A percentile compares a stretch with the other conserved stretches of the same genome.
Conservation (phyloP, 2,329 filamentous ascomycete species). For the Atkinsonella texensis region DNA sequence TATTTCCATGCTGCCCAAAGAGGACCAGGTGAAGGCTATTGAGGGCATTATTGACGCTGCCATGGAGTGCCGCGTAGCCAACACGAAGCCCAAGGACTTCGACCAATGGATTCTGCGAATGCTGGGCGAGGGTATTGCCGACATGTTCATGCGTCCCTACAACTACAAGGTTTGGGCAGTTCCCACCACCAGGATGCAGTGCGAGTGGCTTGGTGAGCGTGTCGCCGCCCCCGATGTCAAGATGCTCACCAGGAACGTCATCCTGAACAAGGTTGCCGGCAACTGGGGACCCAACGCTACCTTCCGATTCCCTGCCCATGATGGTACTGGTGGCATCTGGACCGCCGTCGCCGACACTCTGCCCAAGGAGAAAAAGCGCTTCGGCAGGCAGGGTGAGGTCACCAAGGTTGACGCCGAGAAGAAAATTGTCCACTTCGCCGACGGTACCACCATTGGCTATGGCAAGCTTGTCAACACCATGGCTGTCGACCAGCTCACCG, state of each 20-base stretch:
- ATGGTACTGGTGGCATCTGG: conserved; percentile 98
- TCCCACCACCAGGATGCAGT: conserved; percentile 99
- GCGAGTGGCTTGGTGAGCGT: conserved; percentile 94
- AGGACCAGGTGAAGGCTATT: conserved; percentile 89
- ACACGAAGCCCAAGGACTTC: conserved; percentile 89
- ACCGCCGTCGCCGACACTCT: conserved; percentile 90
- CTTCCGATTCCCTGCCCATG: conserved; percentile 93
- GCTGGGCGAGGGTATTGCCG: conserved; percentile 78
- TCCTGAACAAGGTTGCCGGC: conserved; percentile 89
- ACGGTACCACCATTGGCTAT: conserved; percentile 84
- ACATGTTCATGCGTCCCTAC: conserved; percentile 98
- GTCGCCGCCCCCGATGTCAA: conserved; percentile 95
- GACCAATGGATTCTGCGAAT: conserved; percentile 97
- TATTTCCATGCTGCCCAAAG: conserved; percentile 94
- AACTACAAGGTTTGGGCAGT: conserved; percentile 99
- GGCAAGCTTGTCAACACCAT: conserved; percentile 92
- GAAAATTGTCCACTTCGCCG: conserved; percentile 70
- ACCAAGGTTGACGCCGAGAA: conserved; percentile 75
- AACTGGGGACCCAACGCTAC: conserved; percentile 98
- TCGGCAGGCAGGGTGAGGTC: conserved; percentile 75
- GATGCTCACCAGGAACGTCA: conserved; percentile 83
- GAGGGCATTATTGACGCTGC: conserved; percentile 94
- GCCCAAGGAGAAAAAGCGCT: conserved; percentile 81
- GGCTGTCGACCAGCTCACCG: conserved; percentile 79
- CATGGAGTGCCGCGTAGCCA: conserved; percentile 72